Percentiles rank a stretch among this genome's conserved stretches.
phyloP scores from a whole-genome alignment of 768 basidiomycete genomes.

The Tephrocybe sp. region DNA sequence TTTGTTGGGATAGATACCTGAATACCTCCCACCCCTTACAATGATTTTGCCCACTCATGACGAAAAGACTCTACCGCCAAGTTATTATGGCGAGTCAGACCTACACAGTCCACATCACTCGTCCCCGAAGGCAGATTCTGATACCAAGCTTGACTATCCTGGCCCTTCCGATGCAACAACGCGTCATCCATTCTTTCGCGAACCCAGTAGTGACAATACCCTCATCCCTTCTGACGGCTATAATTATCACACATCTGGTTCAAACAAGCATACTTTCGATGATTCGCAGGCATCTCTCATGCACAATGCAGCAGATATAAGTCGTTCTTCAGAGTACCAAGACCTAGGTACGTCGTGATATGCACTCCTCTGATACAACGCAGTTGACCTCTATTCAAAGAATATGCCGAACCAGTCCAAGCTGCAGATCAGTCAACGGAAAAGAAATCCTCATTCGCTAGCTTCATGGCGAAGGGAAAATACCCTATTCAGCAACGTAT shows the following conservation, averaged over 20 bases:
- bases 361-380: not conserved
- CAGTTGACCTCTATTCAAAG: slow-evolving; percentile 31
- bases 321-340: slow-evolving; percentile 40
- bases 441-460: slow-evolving; percentile 39
- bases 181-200: slow-evolving; percentile 12
- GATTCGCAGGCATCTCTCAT: slow-evolving; percentile 43
- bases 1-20: not conserved
- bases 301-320: slow-evolving; percentile 42
- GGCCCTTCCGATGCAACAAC: slow-evolving; percentile 6
- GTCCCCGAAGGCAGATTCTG: not conserved
- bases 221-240: not conserved
- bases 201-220: slow-evolving; percentile 6
- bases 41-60: slow-evolving; percentile 18
- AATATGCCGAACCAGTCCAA: slow-evolving; percentile 63
- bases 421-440: slow-evolving; percentile 30
- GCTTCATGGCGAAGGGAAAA: slow-evolving; percentile 44
- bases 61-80: slow-evolving; percentile 9
- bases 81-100: slow-evolving; percentile 5
- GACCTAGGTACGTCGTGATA: slow-evolving; percentile 50
- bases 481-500: slow-evolving; percentile 80
- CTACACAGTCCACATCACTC: not conserved
- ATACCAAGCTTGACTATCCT: not conserved
- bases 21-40: not conserved
- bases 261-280: slow-evolving; percentile 14
- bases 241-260: slow-evolving; percentile 1